Percentiles rank a stretch among this genome's conserved stretches.
Evolutionary conservation across 345 rosid species (phyloP).

Genomic region (Pistacia atlantica): DNA sequence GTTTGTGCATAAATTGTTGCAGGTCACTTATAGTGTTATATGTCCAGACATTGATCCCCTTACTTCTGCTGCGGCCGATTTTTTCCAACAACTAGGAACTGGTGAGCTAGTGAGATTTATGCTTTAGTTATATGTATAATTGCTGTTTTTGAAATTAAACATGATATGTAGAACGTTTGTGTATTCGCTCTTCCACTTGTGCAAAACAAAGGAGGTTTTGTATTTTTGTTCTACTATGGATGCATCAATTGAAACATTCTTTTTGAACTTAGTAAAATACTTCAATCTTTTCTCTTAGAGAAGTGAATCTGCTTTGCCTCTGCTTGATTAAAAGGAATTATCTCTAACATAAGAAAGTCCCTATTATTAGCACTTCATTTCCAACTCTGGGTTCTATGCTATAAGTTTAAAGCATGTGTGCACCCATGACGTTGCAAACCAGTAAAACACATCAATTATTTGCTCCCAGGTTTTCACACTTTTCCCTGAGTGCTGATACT

Average conservation of each 20-base stretch:
- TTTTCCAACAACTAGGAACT: constrained; percentile 94
- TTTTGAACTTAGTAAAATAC: background rate
- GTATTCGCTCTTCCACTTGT: background rate
- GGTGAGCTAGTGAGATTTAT: constrained; percentile 50
- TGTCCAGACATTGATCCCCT: constrained; percentile 98
- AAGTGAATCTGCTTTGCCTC: background rate
- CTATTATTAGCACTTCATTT: background rate
- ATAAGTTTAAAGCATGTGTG: background rate
- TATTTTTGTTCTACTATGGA: background rate
- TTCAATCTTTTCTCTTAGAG: background rate
- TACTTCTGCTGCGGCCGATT: constrained; percentile 88
- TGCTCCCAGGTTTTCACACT: constrained; percentile 3
- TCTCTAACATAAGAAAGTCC: background rate
- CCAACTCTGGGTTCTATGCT: background rate
- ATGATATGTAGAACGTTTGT: background rate
- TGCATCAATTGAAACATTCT: background rate
- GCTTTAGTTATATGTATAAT: background rate
- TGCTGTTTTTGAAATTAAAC: background rate
- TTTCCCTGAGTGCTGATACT: background rate
- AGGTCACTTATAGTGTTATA: constrained; percentile 79
- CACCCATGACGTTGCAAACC: background rate
- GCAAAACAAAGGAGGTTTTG: background rate
- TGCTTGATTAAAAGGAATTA: background rate
- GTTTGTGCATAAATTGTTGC: constrained; percentile 38
- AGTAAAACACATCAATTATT: background rate